phyloP scores from a whole-genome alignment of 148 eudicot species.

The Rhododendron ferrugineum region DNA sequence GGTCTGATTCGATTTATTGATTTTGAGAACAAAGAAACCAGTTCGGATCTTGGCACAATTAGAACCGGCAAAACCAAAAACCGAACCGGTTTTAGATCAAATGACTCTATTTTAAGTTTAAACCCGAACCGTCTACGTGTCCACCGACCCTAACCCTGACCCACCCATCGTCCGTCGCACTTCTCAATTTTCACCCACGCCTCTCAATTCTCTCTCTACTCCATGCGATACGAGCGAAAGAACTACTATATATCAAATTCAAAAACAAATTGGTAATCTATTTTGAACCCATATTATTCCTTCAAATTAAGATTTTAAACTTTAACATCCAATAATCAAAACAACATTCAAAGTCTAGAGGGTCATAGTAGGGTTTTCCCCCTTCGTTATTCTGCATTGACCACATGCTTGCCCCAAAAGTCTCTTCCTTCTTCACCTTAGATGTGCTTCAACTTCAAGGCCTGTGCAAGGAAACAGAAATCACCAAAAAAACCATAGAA shows the following conservation, averaged over 20 bases:
- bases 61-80: neutral
- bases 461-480: neutral
- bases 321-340: neutral
- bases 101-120: neutral
- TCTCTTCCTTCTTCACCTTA: neutral
- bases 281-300: neutral
- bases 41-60: neutral
- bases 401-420: neutral
- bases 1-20: too few species aligned
- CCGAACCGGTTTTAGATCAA: neutral
- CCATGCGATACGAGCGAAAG: neutral
- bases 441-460: conserved; percentile 1
- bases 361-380: neutral
- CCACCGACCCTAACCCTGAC: neutral
- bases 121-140: neutral
- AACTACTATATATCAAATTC: neutral
- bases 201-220: neutral
- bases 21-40: neutral
- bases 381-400: neutral
- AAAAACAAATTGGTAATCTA: neutral
- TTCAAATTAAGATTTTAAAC: neutral
- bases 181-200: too few species aligned
- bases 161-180: too few species aligned
- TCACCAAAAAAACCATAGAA: neutral
- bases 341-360: neutral